Conservation (phyloP, 345 rosid species). For the Excoecaria cochinchinensis region DNA sequence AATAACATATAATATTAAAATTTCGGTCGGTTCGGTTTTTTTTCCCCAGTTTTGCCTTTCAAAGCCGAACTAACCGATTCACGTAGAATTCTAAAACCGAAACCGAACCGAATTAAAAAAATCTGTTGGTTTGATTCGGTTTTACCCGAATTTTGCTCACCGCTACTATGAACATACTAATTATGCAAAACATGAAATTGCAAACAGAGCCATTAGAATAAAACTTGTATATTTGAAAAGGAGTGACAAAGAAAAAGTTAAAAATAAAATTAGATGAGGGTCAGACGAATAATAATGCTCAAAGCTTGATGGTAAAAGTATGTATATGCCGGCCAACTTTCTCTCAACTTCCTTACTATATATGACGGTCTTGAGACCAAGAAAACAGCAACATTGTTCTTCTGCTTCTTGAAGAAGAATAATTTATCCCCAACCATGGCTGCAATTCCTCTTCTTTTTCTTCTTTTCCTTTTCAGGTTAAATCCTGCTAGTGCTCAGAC, state of each 20-base stretch:
- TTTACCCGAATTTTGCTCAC: too few relatives aligned
- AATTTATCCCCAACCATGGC: neutral
- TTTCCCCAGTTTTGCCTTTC: too few relatives aligned
- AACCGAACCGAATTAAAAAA: too few relatives aligned
- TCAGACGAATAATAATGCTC: neutral
- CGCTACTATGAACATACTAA: constrained; percentile 15
- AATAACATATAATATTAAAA: too few relatives aligned
- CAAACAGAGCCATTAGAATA: neutral
- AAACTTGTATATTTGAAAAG: neutral
- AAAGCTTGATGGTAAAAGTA: neutral
- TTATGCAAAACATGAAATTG: neutral
- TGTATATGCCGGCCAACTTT: neutral
- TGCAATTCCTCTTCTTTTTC: neutral
- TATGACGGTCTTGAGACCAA: neutral
- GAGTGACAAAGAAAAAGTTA: neutral
- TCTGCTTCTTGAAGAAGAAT: neutral
- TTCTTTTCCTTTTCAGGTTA: neutral
- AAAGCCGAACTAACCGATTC: too few relatives aligned
- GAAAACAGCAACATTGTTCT: neutral
- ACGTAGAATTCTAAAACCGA: too few relatives aligned
- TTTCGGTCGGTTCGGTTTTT: too few relatives aligned
- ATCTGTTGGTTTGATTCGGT: too few relatives aligned
- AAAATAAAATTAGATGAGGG: neutral
- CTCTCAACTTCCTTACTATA: neutral
- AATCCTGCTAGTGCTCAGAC: neutral